Conservation (phyloP, 176 grass and related monocot species). For the Tillandsia fasciculata region DNA sequence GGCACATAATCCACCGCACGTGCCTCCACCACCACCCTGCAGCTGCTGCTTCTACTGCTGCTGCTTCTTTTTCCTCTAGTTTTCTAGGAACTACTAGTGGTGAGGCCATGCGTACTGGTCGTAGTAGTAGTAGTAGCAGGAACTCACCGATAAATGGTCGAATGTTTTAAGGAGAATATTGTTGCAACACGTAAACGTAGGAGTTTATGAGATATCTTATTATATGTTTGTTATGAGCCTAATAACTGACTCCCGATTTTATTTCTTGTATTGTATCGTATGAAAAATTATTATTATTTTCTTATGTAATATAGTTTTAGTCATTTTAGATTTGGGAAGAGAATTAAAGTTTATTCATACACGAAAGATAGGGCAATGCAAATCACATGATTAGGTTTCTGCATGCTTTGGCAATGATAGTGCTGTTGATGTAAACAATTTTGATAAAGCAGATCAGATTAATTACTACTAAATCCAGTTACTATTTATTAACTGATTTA, state of each 20-base stretch:
- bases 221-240: not conserved
- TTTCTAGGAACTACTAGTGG: not conserved
- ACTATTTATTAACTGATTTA: no score
- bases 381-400: no score
- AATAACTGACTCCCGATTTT: not conserved
- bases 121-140: not conserved
- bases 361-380: no score
- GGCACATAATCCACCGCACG: conserved; percentile 21
- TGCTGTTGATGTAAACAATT: no score
- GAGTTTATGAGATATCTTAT: not conserved
- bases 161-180: not conserved
- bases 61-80: not conserved
- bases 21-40: conserved; percentile 22
- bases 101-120: not conserved
- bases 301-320: no score
- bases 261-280: not conserved
- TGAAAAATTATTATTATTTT: no score
- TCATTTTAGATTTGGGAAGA: no score
- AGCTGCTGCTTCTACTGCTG: not conserved
- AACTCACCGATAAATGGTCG: not conserved
- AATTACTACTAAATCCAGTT: no score
- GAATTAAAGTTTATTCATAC: no score
- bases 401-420: no score
- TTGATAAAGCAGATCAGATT: no score
- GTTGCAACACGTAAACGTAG: not conserved